These are phyloP conservation scores for Endogone sp. DNA, from an alignment of 192 early-diverging fungal genomes.

Conservation along the genomic window DNA sequence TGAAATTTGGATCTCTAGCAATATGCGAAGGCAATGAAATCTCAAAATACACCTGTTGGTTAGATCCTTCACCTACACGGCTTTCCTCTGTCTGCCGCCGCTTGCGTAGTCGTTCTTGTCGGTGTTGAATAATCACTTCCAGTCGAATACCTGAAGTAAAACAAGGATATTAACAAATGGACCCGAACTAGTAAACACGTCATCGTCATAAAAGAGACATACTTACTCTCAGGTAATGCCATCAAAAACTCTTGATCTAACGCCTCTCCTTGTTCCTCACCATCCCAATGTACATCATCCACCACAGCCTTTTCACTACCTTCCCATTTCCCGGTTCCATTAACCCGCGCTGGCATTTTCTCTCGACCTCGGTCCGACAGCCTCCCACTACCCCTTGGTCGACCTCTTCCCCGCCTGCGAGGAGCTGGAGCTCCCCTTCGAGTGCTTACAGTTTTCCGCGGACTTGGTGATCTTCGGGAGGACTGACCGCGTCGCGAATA, in stretches of 20 bases:
- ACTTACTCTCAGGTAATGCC: constrained; percentile 16
- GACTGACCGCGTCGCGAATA: constrained; percentile 6
- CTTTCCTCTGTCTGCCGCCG: background rate
- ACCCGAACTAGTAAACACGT: background rate
- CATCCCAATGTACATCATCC: too few species aligned
- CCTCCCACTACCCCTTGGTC: background rate
- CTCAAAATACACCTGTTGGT: background rate
- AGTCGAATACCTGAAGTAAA: constrained; percentile 11
- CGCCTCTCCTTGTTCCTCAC: background rate
- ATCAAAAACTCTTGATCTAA: constrained; percentile 10
- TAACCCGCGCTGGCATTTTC: background rate
- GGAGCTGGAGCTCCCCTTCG: background rate
- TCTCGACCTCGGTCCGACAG: background rate
- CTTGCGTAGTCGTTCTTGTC: constrained; percentile 2
- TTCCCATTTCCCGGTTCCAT: background rate
- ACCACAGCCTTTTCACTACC: background rate
- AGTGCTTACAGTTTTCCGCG: too few species aligned
- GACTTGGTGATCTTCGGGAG: too few species aligned
- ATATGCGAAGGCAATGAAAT: background rate
- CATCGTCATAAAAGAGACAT: too few species aligned
- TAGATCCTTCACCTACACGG: background rate
- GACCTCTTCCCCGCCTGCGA: background rate
- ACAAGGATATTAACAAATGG: background rate
- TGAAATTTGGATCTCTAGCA: too few species aligned
- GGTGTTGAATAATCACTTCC: constrained; percentile 10